Conservation (phyloP, 345 rosid genomes). For the Citrus reticulata region DNA sequence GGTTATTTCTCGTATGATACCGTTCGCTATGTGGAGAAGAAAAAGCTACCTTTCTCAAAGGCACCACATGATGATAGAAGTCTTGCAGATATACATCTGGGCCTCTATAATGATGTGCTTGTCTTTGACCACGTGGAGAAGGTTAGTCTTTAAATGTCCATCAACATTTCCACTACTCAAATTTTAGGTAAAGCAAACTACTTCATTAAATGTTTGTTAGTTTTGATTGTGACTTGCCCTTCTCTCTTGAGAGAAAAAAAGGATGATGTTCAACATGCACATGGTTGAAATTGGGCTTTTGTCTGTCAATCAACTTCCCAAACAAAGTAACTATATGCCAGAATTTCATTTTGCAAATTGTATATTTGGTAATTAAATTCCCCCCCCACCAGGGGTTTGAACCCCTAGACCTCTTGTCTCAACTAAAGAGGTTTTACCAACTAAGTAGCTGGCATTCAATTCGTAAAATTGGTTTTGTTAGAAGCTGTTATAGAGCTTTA, state of each 20-base stretch:
- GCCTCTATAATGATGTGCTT: slow-evolving; percentile 71
- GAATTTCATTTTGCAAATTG: neutral
- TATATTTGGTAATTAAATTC: neutral
- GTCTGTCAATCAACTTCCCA: neutral
- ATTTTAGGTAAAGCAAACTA: neutral
- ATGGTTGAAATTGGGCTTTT: neutral
- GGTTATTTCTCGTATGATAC: slow-evolving; percentile 93
- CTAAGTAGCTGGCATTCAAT: neutral
- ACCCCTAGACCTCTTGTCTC: neutral
- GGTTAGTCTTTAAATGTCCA: slow-evolving; percentile 30
- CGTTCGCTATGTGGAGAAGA: slow-evolving; percentile 78
- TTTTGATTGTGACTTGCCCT: neutral
- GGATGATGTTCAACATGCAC: neutral
- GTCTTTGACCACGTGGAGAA: slow-evolving; percentile 91
- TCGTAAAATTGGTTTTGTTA: neutral
- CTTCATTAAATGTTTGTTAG: neutral
- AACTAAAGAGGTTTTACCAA: neutral
- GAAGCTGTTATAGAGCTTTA: neutral
- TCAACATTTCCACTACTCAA: neutral
- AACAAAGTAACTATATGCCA: neutral
- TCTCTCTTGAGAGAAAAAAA: neutral
- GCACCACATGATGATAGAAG: slow-evolving; percentile 83
- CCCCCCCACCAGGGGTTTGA: neutral
- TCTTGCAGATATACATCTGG: slow-evolving; percentile 85
- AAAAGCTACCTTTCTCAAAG: slow-evolving; percentile 61